These are phyloP conservation scores for Agaricus subrufescens DNA, from an alignment of 768 basidiomycete species.

Conservation along the genomic window DNA sequence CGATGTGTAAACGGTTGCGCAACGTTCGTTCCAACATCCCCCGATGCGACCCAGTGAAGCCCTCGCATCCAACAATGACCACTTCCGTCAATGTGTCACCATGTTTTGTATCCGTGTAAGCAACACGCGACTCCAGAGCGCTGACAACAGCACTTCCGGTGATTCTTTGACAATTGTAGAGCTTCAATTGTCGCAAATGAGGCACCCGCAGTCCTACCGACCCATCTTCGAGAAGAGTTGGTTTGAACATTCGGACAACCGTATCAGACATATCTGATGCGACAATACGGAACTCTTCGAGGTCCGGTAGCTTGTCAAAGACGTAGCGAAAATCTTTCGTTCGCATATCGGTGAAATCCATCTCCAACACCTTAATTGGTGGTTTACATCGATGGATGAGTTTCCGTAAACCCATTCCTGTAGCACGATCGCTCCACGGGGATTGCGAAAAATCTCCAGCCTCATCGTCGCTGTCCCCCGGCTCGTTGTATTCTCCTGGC, in stretches of 20 bases:
- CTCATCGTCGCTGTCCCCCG: conserved; percentile 74
- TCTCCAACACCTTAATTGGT: conserved; percentile 60
- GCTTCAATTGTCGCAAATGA: conserved; percentile 41
- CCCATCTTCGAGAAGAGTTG: conserved; percentile 19
- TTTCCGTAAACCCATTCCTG: conserved; percentile 73
- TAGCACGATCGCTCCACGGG: conserved; percentile 71
- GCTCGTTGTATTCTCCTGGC: conserved; percentile 34
- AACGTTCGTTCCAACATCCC: neutral
- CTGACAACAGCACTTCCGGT: conserved; percentile 54
- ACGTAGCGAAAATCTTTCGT: conserved; percentile 75
- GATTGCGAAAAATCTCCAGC: conserved; percentile 71
- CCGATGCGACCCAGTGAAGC: conserved; percentile 15
- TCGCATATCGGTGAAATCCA: conserved; percentile 82
- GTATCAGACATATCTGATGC: conserved; percentile 80
- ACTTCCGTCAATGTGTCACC: conserved; percentile 28
- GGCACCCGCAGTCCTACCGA: conserved; percentile 46
- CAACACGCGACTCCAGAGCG: conserved; percentile 44
- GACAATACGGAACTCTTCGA: conserved; percentile 68
- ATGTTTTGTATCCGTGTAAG: conserved; percentile 27
- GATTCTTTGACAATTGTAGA: conserved; percentile 62
- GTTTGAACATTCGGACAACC: conserved; percentile 57
- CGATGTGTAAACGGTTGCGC: conserved; percentile 5
- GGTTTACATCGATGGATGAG: conserved; percentile 59
- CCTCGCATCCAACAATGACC: conserved; percentile 34
- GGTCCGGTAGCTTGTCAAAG: conserved; percentile 47